Evolutionary conservation across 2,329 filamentous ascomycete species (phyloP).

Genomic region (Dothidotthia symphoricarpi): DNA sequence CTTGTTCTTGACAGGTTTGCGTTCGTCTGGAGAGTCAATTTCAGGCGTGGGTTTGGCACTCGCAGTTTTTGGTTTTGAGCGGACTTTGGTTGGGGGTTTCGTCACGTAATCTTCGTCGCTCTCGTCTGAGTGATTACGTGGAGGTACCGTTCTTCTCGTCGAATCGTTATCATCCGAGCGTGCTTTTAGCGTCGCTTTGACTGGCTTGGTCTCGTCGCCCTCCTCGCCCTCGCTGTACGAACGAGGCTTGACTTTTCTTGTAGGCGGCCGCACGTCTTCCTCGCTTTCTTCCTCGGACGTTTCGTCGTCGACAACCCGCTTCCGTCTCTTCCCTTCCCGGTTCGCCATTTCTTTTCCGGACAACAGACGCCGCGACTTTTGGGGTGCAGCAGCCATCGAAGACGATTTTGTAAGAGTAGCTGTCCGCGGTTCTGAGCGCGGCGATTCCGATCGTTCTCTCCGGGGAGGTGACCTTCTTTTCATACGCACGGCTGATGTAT

Average conservation of each 20-base stretch:
- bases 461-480: conserved; percentile 35
- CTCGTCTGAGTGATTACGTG: conserved; percentile 27
- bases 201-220: conserved; percentile 26
- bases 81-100: conserved; percentile 28
- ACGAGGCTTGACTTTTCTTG: conserved; percentile 34
- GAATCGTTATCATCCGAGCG: conserved; percentile 33
- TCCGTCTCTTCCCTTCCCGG: conserved; percentile 33
- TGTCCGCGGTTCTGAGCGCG: conserved; percentile 31
- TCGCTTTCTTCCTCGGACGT: conserved; percentile 39
- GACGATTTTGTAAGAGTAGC: conserved; percentile 23
- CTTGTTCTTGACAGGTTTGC: conserved; percentile 31
- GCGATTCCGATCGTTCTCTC: conserved; percentile 37
- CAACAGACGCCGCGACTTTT: conserved; percentile 37
- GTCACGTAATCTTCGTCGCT: conserved; percentile 30
- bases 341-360: conserved; percentile 40
- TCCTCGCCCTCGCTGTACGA: conserved; percentile 39
- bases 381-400: conserved; percentile 18
- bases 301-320: conserved; percentile 36
- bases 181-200: conserved; percentile 33
- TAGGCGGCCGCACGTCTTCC: conserved; percentile 39
- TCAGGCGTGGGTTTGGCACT: conserved; percentile 35
- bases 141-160: conserved; percentile 17
- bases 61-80: conserved; percentile 24
- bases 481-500: conserved; percentile 23
- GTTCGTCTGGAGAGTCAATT: conserved; percentile 38